A percentile compares a stretch with the other conserved stretches of the same genome.
Evolutionary conservation across 1,284 basidiomycete species (phyloP).

Genomic region (Microbotryum intermedium): DNA sequence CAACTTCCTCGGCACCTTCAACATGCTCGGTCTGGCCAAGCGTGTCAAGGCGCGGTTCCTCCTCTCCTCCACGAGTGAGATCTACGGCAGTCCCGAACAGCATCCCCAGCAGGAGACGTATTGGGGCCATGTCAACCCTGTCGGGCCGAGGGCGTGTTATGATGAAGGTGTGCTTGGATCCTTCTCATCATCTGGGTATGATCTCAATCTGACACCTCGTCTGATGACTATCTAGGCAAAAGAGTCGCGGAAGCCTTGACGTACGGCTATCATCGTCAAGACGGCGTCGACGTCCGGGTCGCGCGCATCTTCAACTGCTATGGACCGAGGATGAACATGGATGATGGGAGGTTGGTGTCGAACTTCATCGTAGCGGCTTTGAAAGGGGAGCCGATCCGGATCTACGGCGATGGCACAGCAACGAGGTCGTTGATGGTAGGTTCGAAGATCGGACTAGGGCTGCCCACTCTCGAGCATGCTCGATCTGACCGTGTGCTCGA

Average conservation of each 20-base stretch:
- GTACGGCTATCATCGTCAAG: conserved; percentile 88
- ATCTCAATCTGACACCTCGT: no score
- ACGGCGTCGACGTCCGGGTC: conserved; percentile 88
- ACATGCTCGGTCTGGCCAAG: conserved; percentile 98
- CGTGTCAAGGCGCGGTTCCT: conserved; percentile 94
- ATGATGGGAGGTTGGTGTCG: conserved; percentile 92
- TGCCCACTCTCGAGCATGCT: conserved; percentile 1
- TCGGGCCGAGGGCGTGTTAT: conserved; percentile 93
- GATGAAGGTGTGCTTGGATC: conserved; percentile 56
- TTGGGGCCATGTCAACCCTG: conserved; percentile 87
- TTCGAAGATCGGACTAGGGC: not conserved
- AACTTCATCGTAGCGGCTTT: conserved; percentile 98
- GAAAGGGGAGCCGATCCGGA: conserved; percentile 74
- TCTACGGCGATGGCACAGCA: conserved; percentile 92
- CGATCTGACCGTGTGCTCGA: conserved; percentile 45
- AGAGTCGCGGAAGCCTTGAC: conserved; percentile 57
- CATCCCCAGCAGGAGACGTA: conserved; percentile 65
- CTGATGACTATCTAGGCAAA: conserved; percentile 23
- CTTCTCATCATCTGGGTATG: no score
- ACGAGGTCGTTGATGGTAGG: conserved; percentile 71
- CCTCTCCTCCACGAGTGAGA: conserved; percentile 84
- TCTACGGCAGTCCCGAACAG: conserved; percentile 76
- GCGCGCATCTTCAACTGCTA: conserved; percentile 90
- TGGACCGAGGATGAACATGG: conserved; percentile 69
- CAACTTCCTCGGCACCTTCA: conserved; percentile 75